Evolutionary conservation across 2,329 filamentous ascomycete species (phyloP), one percentile per base, ranked within the genome.

Genomic region (Alternaria sp.): DNA sequence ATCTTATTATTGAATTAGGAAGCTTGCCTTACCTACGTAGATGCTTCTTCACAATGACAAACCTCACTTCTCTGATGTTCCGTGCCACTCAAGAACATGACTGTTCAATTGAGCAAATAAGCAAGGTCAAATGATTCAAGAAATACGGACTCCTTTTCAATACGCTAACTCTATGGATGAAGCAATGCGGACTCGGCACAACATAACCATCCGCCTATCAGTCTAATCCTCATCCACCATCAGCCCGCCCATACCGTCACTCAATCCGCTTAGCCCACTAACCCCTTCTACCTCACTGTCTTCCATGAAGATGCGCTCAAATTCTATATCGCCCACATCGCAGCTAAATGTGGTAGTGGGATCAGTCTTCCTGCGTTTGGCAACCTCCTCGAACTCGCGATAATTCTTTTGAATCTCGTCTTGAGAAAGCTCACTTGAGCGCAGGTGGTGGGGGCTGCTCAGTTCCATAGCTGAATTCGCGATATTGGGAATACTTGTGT

Each of bases 231-330:
- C 28, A 6, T 41, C 57, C 52, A 58, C 16, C n/a, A 38, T 43
- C 44, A 59, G 40, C 36, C 45, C 49, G 14, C 28, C 45, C 18
- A 64, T 32, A 5, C 43, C 59, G 40, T 59, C 63, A 40, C 54
- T 57, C 51, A 63, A 14, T 0, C 36, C 57, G 34, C 57, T 48
- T 48, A 63, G 11, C 0, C 36, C 57, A 40, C 57, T 52, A 4
- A 51, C 16, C 18, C 58, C 62, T 5, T 36, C 55, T 3, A 27
- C 36, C 27, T 66, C 64, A 14, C 60, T 62, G 8, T 62, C 63
- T 2, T 54, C 64, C 12, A 71, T 4, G 36, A 72, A 72, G 3
- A 68, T 63, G n/a, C 54, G 56, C 52, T 73, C 69, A 52, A 69
- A 72, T 2, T 48, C 55, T 22, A 48, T 60, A 30, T 64, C 57